A percentile compares a stretch with the other conserved stretches of the same genome.
phyloP scores from a whole-genome alignment of 2,329 filamentous ascomycete genomes.

The Exophiala spinifera region DNA sequence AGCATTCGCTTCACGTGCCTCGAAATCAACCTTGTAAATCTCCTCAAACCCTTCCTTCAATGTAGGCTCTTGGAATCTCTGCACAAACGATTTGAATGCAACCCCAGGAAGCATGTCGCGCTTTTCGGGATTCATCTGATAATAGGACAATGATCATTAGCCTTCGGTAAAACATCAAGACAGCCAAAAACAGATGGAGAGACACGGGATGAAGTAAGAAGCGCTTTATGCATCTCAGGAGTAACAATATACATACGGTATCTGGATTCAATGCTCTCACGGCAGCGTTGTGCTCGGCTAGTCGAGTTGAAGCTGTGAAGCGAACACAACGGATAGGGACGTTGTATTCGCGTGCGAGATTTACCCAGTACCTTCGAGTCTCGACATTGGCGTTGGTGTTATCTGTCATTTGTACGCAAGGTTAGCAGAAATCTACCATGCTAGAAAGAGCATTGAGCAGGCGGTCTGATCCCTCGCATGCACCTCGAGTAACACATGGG shows the following conservation, averaged over 20 bases:
- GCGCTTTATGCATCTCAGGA: too few relatives aligned
- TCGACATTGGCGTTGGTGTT: constrained; percentile 90
- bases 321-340: constrained; percentile 81
- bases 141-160: constrained; percentile 9
- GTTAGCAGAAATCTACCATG: neutral
- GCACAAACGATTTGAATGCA: constrained; percentile 74
- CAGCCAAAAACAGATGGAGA: too few relatives aligned
- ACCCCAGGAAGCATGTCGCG: constrained; percentile 69
- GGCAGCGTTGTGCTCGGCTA: constrained; percentile 83
- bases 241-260: constrained; percentile 32
- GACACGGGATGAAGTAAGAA: too few relatives aligned
- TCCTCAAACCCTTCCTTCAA: constrained; percentile 79
- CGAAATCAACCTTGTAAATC: constrained; percentile 71
- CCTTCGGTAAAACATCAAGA: neutral
- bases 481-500: constrained; percentile 6
- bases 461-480: constrained; percentile 7
- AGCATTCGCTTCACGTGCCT: constrained; percentile 41
- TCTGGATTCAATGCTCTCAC: constrained; percentile 65
- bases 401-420: constrained; percentile 52
- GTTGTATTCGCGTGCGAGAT: constrained; percentile 65
- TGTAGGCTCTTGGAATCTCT: constrained; percentile 69
- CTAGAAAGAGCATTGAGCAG: constrained; percentile 6
- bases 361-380: constrained; percentile 73
- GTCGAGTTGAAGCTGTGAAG: constrained; percentile 67
- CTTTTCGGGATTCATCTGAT: constrained; percentile 76